Percentiles rank a stretch among this genome's conserved stretches.
Conservation (phyloP, 1,139 yeast genomes). For the Candida sanyaensis region DNA sequence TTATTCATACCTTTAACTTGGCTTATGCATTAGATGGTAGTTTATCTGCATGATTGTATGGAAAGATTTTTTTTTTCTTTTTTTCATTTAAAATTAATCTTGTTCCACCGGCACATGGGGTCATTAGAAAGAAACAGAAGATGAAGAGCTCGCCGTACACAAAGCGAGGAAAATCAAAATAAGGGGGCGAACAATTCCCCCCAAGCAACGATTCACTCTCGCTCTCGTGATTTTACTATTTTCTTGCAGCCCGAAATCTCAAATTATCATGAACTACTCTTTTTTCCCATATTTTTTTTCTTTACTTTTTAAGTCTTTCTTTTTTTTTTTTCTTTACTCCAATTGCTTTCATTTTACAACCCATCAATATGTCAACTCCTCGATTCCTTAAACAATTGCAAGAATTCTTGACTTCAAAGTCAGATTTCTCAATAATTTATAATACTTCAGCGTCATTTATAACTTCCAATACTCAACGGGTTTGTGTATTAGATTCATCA, state of each 20-base stretch:
- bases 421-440: constrained; percentile 30
- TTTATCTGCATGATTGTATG: neutral
- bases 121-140: no score
- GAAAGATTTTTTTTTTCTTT: neutral
- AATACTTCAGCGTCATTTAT: constrained; percentile 18
- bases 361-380: constrained; percentile 4
- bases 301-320: neutral
- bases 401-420: constrained; percentile 26
- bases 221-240: neutral
- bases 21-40: no score
- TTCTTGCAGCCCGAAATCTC: neutral
- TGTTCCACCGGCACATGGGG: neutral
- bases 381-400: constrained; percentile 19
- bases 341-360: neutral
- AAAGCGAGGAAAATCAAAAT: no score
- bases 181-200: no score
- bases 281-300: neutral
- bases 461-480: constrained; percentile 19
- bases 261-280: no score
- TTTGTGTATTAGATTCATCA: constrained; percentile 75
- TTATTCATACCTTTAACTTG: no score
- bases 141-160: no score
- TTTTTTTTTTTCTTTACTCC: neutral
- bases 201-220: no score
- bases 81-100: neutral